Conservation (phyloP, 108 stramenopile genomes). For the Aurantiochytrium sp. region DNA sequence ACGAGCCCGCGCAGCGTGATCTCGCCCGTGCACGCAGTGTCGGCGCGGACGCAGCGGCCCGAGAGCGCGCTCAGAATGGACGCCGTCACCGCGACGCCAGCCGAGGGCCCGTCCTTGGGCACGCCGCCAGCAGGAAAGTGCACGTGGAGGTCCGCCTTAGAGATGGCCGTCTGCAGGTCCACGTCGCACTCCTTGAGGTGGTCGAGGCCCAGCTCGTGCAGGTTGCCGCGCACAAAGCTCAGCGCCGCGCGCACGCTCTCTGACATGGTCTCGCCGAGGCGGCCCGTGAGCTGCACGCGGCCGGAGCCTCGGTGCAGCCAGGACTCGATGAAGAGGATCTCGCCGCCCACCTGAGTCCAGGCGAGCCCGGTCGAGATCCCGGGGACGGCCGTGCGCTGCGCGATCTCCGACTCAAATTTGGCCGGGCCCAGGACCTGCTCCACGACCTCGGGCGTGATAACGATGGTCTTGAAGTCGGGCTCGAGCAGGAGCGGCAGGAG, state of each 20-base stretch:
- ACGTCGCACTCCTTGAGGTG: background rate
- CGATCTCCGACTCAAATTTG: conserved; percentile 76
- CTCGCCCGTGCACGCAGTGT: conserved; percentile 84
- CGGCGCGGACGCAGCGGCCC: conserved; percentile 75
- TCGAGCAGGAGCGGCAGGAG: background rate
- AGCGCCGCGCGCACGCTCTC: conserved; percentile 85
- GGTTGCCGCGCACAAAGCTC: conserved; percentile 78
- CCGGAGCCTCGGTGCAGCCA: conserved; percentile 52
- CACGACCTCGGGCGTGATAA: conserved; percentile 62
- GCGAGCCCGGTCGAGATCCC: conserved; percentile 95
- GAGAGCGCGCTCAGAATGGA: conserved; percentile 84
- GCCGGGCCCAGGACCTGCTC: conserved; percentile 84
- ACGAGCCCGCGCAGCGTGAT: conserved; percentile 79
- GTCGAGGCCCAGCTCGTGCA: conserved; percentile 50
- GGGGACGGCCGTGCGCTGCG: conserved; percentile 78
- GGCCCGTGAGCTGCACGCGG: conserved; percentile 68
- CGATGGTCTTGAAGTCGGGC: background rate
- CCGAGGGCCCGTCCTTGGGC: conserved; percentile 95
- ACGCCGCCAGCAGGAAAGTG: conserved; percentile 98
- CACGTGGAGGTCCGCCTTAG: conserved; percentile 82
- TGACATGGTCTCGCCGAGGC: conserved; percentile 85
- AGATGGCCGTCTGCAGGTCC: conserved; percentile 28
- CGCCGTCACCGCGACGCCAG: conserved; percentile 88
- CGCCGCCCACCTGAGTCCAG: conserved; percentile 93
- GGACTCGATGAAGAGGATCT: conserved; percentile 89